These are phyloP conservation scores for Zygosaccharomyces pseudobailii DNA, from an alignment of 1,139 yeast genomes.

Conservation along the genomic window DNA sequence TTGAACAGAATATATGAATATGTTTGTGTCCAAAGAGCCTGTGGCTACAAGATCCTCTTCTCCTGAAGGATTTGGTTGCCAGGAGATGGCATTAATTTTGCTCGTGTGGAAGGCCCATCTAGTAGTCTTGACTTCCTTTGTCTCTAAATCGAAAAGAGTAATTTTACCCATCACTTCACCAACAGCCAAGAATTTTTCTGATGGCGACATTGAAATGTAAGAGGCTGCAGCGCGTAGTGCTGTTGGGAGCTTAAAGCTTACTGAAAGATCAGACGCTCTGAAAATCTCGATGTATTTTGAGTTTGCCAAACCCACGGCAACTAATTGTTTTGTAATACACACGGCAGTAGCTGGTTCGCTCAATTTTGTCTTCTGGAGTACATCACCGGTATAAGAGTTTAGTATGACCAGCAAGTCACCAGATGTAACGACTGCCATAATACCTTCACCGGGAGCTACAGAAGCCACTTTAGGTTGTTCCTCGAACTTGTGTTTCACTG, in stretches of 20 bases:
- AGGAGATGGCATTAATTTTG: conserved; percentile 66
- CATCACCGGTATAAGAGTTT: conserved; percentile 26
- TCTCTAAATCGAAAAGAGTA: conserved; percentile 54
- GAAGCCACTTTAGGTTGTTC: conserved; percentile 64
- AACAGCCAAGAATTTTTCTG: conserved; percentile 65
- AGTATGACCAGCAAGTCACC: conserved; percentile 31
- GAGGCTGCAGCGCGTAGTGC: conserved; percentile 61
- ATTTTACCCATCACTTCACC: conserved; percentile 89
- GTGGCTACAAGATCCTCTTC: conserved; percentile 71
- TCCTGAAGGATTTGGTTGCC: conserved; percentile 46
- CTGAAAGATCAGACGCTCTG: conserved; percentile 37
- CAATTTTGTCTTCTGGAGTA: conserved; percentile 27
- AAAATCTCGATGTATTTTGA: conserved; percentile 35
- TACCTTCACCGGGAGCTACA: conserved; percentile 31
- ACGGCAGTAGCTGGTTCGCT: conserved; percentile 43
- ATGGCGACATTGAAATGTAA: conserved; percentile 63
- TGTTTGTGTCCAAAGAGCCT: conserved; percentile 78
- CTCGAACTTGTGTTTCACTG: conserved; percentile 36
- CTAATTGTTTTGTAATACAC: conserved; percentile 39
- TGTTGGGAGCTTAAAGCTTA: conserved; percentile 20
- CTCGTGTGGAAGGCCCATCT: conserved; percentile 97
- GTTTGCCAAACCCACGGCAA: conserved; percentile 49
- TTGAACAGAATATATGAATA: conserved; percentile 72
- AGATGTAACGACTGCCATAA: conserved; percentile 37
- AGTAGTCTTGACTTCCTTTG: conserved; percentile 62